Conservation (phyloP, 495 filamentous ascomycete genomes). For the Penicillium parvum region DNA sequence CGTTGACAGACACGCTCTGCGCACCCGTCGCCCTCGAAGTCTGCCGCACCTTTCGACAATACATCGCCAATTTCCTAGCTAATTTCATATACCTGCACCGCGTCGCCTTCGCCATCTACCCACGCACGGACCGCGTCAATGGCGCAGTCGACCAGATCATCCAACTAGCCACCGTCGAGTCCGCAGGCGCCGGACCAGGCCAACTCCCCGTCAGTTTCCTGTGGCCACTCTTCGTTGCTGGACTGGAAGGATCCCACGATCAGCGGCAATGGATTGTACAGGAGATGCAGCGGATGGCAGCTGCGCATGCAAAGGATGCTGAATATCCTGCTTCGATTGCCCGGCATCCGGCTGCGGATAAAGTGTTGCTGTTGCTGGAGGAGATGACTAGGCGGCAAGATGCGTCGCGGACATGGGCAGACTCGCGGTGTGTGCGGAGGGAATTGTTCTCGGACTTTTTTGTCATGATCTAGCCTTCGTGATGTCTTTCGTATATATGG, state of each 20-base stretch:
- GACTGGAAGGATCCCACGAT: slow-evolving; percentile 31
- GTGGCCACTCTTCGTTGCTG: slow-evolving; percentile 38
- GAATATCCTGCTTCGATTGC: background rate
- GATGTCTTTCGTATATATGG: background rate
- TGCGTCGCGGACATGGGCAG: slow-evolving; percentile 38
- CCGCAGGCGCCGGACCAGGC: slow-evolving; percentile 4
- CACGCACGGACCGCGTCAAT: slow-evolving; percentile 38
- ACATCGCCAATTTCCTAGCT: slow-evolving; percentile 39
- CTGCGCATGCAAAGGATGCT: slow-evolving; percentile 1
- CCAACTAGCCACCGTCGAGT: slow-evolving; percentile 33
- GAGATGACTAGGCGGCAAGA: slow-evolving; percentile 40
- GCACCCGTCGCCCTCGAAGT: slow-evolving; percentile 24
- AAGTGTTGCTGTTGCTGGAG: slow-evolving; percentile 30
- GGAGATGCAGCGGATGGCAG: slow-evolving; percentile 35
- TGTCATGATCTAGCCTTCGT: slow-evolving; percentile 37
- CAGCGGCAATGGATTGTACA: slow-evolving; percentile 35
- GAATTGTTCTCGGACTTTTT: slow-evolving; percentile 38
- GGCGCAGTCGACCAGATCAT: slow-evolving; percentile 39
- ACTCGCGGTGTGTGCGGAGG: slow-evolving; percentile 34
- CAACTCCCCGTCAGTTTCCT: slow-evolving; percentile 33
- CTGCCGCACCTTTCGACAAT: slow-evolving; percentile 35
- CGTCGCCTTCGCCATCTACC: slow-evolving; percentile 41
- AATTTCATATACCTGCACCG: slow-evolving; percentile 42
- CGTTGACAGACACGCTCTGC: slow-evolving; percentile 23
- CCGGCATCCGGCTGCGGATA: slow-evolving; percentile 32